Percentiles rank a stretch among this genome's conserved stretches.
phyloP scores from a whole-genome alignment of 176 grass and related monocot species.

The barley (Hordeum vulgare) region MorexV3_pseudomolecules_assembly NC_058520.1:548226262-548226761 shows the following conservation, averaged over 20 bases:
- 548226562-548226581: slow-evolving; percentile 7
- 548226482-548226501: neutral
- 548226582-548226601: neutral
- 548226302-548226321: neutral
- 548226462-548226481: neutral
- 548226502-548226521: slow-evolving; percentile 1
- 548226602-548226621: neutral
- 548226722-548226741: neutral
- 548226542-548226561: slow-evolving; percentile 6
- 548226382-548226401: neutral
- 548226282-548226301: slow-evolving; percentile 5
- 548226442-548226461: neutral
- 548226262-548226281: neutral
- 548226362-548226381: slow-evolving; percentile 8
- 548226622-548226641: neutral
- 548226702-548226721: neutral
- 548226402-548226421: neutral
- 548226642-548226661: neutral
- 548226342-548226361: slow-evolving; percentile 30
- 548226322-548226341: slow-evolving; percentile 6
- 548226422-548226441: neutral
- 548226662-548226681: neutral
- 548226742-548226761: too few species aligned
- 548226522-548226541: slow-evolving; percentile 43
- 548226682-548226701: neutral